Conservation (phyloP, 331 rosid species). For the Phaseolus coccineus region DNA sequence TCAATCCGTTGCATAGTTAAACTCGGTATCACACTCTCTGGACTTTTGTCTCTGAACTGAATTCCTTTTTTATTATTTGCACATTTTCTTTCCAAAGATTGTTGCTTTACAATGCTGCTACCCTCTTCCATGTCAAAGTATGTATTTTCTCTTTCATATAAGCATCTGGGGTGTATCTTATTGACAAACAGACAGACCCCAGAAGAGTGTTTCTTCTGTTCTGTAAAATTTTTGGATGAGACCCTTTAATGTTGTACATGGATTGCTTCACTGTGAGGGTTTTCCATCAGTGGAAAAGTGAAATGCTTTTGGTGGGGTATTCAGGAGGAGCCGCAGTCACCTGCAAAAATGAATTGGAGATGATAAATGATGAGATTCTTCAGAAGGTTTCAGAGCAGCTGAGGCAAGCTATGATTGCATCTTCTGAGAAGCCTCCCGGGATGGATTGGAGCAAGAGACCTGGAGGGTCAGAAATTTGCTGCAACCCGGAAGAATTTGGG, state of each 20-base stretch:
- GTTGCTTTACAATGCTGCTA: constrained; percentile 10
- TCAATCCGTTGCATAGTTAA: constrained; percentile 89
- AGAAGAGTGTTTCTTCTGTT: background rate
- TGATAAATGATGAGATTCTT: constrained; percentile 71
- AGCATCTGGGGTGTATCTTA: constrained; percentile 34
- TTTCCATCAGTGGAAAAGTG: background rate
- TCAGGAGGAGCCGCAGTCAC: constrained; percentile 95
- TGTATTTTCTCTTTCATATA: background rate
- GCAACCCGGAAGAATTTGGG: constrained; percentile 57
- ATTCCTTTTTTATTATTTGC: constrained; percentile 6
- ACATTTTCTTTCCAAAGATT: constrained; percentile 21
- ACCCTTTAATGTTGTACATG: constrained; percentile 1
- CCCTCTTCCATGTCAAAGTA: background rate
- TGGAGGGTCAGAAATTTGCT: constrained; percentile 60
- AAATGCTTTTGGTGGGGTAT: constrained; percentile 23
- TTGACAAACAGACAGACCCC: constrained; percentile 5
- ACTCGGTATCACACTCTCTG: constrained; percentile 57
- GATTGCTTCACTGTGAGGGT: constrained; percentile 7
- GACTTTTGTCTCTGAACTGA: constrained; percentile 1
- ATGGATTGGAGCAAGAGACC: constrained; percentile 96
- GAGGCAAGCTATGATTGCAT: constrained; percentile 71
- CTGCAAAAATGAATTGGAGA: constrained; percentile 85
- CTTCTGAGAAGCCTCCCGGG: constrained; percentile 68
- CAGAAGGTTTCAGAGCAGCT: constrained; percentile 77
- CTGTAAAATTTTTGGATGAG: constrained; percentile 8